These are phyloP conservation scores for Calcarisporium arbuscula DNA, from an alignment of 2,329 filamentous ascomycete genomes.

Conservation along the genomic window DNA sequence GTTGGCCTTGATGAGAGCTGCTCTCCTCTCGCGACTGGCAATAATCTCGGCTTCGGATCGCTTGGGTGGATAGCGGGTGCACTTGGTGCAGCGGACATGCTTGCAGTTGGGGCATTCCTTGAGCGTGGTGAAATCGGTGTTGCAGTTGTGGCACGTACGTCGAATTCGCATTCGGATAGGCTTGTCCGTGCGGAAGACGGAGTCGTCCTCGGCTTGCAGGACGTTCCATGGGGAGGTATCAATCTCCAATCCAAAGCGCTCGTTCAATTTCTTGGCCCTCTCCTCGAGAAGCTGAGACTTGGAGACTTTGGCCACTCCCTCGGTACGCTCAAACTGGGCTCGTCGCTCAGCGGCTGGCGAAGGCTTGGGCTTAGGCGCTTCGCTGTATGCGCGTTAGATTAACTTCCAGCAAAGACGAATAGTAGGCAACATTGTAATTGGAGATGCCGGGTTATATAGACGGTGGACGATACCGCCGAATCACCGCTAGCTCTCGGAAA, in stretches of 20 bases:
- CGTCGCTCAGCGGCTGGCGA: constrained; percentile 19
- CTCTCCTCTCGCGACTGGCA: constrained; percentile 45
- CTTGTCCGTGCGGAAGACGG: constrained; percentile 62
- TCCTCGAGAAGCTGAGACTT: constrained; percentile 48
- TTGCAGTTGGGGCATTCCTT: constrained; percentile 72
- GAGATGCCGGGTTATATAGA: no score
- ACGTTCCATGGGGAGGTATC: constrained; percentile 47
- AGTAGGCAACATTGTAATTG: no score
- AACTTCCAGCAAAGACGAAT: no score
- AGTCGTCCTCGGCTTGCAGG: constrained; percentile 41
- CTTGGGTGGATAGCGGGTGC: constrained; percentile 66
- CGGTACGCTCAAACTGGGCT: constrained; percentile 21
- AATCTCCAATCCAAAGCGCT: constrained; percentile 50
- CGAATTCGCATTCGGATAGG: constrained; percentile 73
- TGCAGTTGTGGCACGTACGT: constrained; percentile 75
- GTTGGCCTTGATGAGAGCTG: constrained; percentile 45
- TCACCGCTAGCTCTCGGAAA: no score
- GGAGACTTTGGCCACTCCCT: constrained; percentile 34
- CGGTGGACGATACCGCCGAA: no score
- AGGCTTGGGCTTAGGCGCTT: constrained; percentile 11
- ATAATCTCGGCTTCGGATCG: constrained; percentile 50
- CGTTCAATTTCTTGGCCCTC: constrained; percentile 48
- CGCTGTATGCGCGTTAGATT: no score
- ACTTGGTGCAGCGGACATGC: constrained; percentile 75
- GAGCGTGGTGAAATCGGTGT: constrained; percentile 63